These are phyloP conservation scores for Diphasiastrum complanatum DNA, from an alignment of 83 land plant genomes.

Conservation along the genomic window DNA sequence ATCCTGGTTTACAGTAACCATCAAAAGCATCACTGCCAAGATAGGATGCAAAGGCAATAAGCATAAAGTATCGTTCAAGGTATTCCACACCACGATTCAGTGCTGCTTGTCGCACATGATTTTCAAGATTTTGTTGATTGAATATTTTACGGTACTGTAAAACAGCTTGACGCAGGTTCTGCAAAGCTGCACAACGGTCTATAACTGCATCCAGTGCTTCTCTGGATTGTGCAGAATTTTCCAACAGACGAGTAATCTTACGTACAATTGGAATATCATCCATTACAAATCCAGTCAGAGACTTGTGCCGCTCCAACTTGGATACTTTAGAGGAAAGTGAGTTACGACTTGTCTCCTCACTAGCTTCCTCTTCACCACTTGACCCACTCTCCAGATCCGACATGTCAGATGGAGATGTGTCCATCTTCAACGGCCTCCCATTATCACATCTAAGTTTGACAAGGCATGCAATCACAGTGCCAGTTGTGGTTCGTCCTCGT, in stretches of 20 bases:
- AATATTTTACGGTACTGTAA: constrained; percentile 71
- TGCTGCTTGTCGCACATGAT: constrained; percentile 76
- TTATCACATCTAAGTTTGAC: constrained; percentile 70
- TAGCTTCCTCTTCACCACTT: constrained; percentile 69
- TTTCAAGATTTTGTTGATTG: constrained; percentile 84
- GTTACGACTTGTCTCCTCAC: constrained; percentile 29
- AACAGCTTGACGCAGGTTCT: constrained; percentile 88
- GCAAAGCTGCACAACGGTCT: constrained; percentile 91
- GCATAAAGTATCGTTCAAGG: constrained; percentile 84
- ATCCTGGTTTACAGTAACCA: constrained; percentile 74
- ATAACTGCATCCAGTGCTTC: constrained; percentile 80
- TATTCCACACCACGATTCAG: constrained; percentile 90
- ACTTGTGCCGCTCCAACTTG: constrained; percentile 24
- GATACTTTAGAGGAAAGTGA: constrained; percentile 19
- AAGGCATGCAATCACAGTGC: constrained; percentile 97
- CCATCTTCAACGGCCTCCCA: constrained; percentile 64
- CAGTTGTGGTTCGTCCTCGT: constrained; percentile 92
- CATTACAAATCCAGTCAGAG: constrained; percentile 60
- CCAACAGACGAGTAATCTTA: constrained; percentile 83
- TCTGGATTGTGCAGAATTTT: constrained; percentile 76
- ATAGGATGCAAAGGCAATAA: constrained; percentile 91
- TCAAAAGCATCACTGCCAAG: constrained; percentile 90
- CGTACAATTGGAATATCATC: constrained; percentile 76
- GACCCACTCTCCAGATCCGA: constrained; percentile 45
- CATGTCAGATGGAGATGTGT: constrained; percentile 19